A percentile compares a stretch with the other conserved stretches of the same genome.
phyloP scores from a whole-genome alignment of 257 asterid species.

The Gynochthodes officinalis region DNA sequence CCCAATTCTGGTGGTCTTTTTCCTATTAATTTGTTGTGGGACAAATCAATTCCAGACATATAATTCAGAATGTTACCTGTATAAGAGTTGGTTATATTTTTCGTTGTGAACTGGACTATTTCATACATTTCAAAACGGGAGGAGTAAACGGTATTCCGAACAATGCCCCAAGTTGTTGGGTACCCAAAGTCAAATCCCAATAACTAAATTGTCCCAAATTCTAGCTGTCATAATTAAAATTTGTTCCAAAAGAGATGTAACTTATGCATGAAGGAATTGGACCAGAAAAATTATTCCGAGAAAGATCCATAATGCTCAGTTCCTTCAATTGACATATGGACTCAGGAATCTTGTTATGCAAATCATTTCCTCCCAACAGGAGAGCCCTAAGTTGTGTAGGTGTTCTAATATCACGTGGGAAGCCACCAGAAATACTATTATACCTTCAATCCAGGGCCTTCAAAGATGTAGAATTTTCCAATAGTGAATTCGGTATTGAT shows the following conservation, averaged over 20 bases:
- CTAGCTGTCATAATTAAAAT: too few species aligned
- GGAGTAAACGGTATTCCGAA: background rate
- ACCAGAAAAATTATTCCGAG: slow-evolving; percentile 13
- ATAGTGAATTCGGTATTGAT: slow-evolving; percentile 12
- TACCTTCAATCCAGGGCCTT: slow-evolving; percentile 7
- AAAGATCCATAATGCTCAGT: slow-evolving; percentile 14
- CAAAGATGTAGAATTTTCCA: background rate
- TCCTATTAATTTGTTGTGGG: slow-evolving; percentile 12
- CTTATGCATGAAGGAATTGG: slow-evolving; percentile 15
- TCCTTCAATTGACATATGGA: slow-evolving; percentile 10
- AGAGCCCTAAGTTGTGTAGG: slow-evolving; percentile 13
- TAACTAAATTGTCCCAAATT: background rate
- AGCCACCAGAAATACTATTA: slow-evolving; percentile 13
- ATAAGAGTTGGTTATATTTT: background rate
- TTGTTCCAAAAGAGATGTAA: slow-evolving; percentile 13
- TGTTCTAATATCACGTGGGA: background rate
- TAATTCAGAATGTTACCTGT: slow-evolving; percentile 17
- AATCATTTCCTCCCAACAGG: slow-evolving; percentile 11
- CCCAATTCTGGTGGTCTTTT: slow-evolving; percentile 13
- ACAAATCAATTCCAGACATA: slow-evolving; percentile 22
- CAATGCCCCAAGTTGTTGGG: too few species aligned
- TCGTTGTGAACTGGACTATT: slow-evolving; percentile 10
- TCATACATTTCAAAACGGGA: background rate
- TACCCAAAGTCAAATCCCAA: too few species aligned
- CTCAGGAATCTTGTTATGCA: slow-evolving; percentile 3